Percentiles rank a stretch among this genome's conserved stretches.
These are phyloP conservation scores for Schrenkiella parvula DNA, from an alignment of 345 rosid genomes.

Conservation along the genomic window DNA sequence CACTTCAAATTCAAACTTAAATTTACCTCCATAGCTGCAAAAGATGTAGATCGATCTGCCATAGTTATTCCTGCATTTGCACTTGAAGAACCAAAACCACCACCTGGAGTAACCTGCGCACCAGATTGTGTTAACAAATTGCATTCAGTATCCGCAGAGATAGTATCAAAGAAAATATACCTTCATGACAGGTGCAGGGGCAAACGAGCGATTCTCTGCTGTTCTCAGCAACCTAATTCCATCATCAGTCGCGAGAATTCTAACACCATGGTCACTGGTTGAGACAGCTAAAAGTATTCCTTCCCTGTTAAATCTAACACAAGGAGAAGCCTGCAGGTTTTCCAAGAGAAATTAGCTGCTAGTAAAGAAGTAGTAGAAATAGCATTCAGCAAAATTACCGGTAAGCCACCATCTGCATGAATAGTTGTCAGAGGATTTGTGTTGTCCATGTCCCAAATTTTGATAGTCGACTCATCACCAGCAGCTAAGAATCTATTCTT, in stretches of 20 bases:
- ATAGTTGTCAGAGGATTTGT: conserved; percentile 48
- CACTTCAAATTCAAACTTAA: neutral
- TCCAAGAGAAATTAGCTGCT: conserved; percentile 10
- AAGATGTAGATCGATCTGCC: conserved; percentile 48
- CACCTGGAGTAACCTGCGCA: conserved; percentile 49
- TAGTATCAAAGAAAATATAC: conserved; percentile 29
- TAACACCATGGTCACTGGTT: conserved; percentile 68
- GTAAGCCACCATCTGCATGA: conserved; percentile 80
- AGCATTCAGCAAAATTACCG: conserved; percentile 41
- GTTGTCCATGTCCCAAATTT: conserved; percentile 86
- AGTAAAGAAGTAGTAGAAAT: neutral
- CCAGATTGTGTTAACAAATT: neutral
- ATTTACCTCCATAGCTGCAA: conserved; percentile 60
- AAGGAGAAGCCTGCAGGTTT: conserved; percentile 70
- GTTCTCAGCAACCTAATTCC: conserved; percentile 64
- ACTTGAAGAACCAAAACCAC: conserved; percentile 48
- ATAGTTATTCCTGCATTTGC: conserved; percentile 50
- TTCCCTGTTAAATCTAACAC: conserved; percentile 73
- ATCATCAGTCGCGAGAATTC: conserved; percentile 74
- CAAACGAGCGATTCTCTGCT: conserved; percentile 62
- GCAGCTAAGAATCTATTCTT: conserved; percentile 78
- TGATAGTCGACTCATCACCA: conserved; percentile 74
- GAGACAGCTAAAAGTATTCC: conserved; percentile 80
- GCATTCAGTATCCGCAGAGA: neutral
- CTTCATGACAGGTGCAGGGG: conserved; percentile 60